Evolutionary conservation across 2,329 filamentous ascomycete genomes (phyloP).

Genomic region (Claviceps pusilla): DNA sequence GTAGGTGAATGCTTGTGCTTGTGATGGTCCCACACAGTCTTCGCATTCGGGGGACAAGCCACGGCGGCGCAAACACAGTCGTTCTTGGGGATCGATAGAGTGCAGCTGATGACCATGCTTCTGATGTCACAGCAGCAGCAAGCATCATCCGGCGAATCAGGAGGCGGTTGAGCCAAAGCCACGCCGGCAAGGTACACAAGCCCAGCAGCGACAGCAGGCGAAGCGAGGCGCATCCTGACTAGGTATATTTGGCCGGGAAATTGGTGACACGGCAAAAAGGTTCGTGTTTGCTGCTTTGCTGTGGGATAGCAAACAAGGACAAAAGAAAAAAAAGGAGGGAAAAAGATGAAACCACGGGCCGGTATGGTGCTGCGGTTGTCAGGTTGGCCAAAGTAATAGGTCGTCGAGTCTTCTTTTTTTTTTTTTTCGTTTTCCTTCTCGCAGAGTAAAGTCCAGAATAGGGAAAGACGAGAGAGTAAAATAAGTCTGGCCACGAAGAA

Average conservation of each 20-base stretch:
- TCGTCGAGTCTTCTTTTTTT: too few relatives aligned
- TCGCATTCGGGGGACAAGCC: slow-evolving; percentile 11
- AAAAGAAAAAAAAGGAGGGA: too few relatives aligned
- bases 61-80: slow-evolving; percentile 16
- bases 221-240: slow-evolving; percentile 12
- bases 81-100: slow-evolving; percentile 3
- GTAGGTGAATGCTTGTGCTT: not conserved
- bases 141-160: slow-evolving; percentile 3
- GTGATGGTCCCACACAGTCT: slow-evolving; percentile 6
- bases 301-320: too few relatives aligned
- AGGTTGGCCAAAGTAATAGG: too few relatives aligned
- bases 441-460: too few relatives aligned
- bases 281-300: too few relatives aligned
- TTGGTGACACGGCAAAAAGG: not conserved
- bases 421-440: too few relatives aligned
- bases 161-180: slow-evolving; percentile 1
- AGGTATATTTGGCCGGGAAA: not conserved
- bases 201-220: slow-evolving; percentile 6
- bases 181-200: slow-evolving; percentile 3
- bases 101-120: slow-evolving; percentile 13
- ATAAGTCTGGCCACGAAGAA: too few relatives aligned
- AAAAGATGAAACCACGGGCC: too few relatives aligned
- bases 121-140: slow-evolving; percentile 22
- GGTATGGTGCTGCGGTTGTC: too few relatives aligned
- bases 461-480: too few relatives aligned